Base-by-base conservation (phyloP, 2,329 filamentous ascomycete species). In the Trichoderma atroviride region DNA sequence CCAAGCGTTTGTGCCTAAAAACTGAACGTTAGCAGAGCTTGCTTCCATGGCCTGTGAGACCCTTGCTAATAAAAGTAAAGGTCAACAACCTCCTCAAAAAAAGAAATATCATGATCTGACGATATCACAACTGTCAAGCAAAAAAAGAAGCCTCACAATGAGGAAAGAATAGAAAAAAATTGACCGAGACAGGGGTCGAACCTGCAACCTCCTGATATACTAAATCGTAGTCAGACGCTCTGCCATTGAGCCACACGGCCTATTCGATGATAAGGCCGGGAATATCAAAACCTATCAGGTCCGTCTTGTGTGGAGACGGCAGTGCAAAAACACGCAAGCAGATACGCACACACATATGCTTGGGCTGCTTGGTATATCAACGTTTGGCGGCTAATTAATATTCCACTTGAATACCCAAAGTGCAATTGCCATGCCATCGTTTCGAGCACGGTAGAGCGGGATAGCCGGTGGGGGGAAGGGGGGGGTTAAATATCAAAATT, bases 161-260 rank as follows among this genome's bases (percentile, higher is more conserved):
- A 5, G 9, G 11, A 22, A 43, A n/a, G n/a, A n/a, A n/a, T n/a
- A 22, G 3, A 19, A 43, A 58, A 56, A 43, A 33, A 24, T 65
- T 68, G 65, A 68, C 65, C 65, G 65, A 68, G 65, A 68, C 65
- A 68, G 65, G 65, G 65, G 65, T 68, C 65, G 65, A 68, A 68
- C 65, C 65, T 68, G 65, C 65, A 68, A 68, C 65, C 65, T 68
- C 65, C 65, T 68, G 65, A 68, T 68, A 1, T 68, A 68, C 65
- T 68, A 13, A 27, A 68, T 68, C 65, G 65, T 68, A 68, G 65
- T 68, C 65, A 68, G 65, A 68, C 65, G 65, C 65, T 68, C 65
- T 68, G 65, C 65, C 65, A 68, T 68, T 68, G 65, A 68, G 65
- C 65, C 65, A 68, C 65, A 68, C 65, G 65, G 65, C 65, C 65